Conservation (phyloP, 306 rosid genomes). For the Pachyrhizus erosus region DNA sequence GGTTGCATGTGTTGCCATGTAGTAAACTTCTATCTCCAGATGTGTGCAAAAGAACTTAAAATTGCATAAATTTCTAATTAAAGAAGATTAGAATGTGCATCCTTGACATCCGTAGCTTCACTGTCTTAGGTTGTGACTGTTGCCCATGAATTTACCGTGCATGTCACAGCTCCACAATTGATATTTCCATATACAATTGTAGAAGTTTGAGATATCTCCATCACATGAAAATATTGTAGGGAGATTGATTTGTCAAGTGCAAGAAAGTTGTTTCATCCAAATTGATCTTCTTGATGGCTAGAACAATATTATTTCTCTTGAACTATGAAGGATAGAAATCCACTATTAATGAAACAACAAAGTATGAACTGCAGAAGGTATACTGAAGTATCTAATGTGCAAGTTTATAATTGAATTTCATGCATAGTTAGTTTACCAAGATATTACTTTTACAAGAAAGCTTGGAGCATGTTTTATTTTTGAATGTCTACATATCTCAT, state of each 20-base stretch:
- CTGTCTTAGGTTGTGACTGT: not conserved
- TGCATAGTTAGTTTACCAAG: not conserved
- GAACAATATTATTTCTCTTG: not conserved
- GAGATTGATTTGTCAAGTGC: not conserved
- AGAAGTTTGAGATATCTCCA: not conserved
- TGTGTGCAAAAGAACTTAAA: no score
- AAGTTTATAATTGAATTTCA: constrained; percentile 1
- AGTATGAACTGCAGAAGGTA: not conserved
- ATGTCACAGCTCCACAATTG: not conserved
- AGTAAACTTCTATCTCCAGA: not conserved
- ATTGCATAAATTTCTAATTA: no score
- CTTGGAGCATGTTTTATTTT: not conserved
- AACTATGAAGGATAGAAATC: not conserved
- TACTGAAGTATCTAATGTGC: constrained; percentile 3
- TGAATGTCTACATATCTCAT: not conserved
- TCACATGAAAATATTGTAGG: constrained; percentile 16
- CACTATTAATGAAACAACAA: not conserved
- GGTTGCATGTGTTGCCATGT: not conserved
- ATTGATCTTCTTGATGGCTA: not conserved
- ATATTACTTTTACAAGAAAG: not conserved
- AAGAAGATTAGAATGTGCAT: not conserved
- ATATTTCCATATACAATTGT: not conserved
- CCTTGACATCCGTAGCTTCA: not conserved
- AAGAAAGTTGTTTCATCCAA: constrained; percentile 15
- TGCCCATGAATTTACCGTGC: not conserved